Evolutionary conservation across 345 rosid species (phyloP).

Genomic region (Pseudoturritis turrita): DNA sequence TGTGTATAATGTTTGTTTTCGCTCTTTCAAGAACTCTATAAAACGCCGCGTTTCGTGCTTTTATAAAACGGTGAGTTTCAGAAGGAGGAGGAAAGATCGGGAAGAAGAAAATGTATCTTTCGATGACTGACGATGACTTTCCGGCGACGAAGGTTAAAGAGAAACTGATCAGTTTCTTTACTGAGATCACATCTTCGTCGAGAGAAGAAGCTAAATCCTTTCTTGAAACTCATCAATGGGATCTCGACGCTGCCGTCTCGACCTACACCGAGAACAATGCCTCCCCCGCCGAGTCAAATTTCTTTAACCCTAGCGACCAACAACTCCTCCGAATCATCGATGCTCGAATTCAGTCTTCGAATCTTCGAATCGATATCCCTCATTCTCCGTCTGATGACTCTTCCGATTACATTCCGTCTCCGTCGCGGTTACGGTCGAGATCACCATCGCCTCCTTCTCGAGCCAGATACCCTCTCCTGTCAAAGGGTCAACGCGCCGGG

Average conservation of each 20-base stretch:
- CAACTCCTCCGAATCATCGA: too few relatives aligned
- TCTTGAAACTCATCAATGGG: slow-evolving; percentile 73
- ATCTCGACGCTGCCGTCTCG: slow-evolving; percentile 69
- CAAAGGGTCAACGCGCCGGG: slow-evolving; percentile 36
- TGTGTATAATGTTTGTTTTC: background rate
- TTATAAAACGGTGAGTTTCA: too few relatives aligned
- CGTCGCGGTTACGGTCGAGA: slow-evolving; percentile 42
- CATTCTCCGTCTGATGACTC: slow-evolving; percentile 30
- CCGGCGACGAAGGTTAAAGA: background rate
- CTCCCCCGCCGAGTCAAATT: background rate
- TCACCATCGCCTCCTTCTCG: slow-evolving; percentile 42
- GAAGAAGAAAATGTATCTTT: background rate
- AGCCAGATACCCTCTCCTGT: slow-evolving; percentile 38
- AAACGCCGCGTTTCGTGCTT: background rate
- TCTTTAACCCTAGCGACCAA: slow-evolving; percentile 5
- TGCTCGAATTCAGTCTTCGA: background rate
- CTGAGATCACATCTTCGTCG: slow-evolving; percentile 59
- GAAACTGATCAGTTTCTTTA: slow-evolving; percentile 45
- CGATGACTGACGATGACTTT: background rate
- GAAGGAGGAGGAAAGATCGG: background rate
- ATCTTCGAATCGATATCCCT: background rate
- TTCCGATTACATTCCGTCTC: slow-evolving; percentile 30
- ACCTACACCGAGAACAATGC: slow-evolving; percentile 48
- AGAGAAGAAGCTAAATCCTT: slow-evolving; percentile 56
- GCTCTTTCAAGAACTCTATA: background rate